Percentiles rank a stretch among this genome's conserved stretches.
These are phyloP conservation scores for Trichoderma sp. DNA, from an alignment of 2,329 filamentous ascomycete species.

Conservation along the genomic window DNA sequence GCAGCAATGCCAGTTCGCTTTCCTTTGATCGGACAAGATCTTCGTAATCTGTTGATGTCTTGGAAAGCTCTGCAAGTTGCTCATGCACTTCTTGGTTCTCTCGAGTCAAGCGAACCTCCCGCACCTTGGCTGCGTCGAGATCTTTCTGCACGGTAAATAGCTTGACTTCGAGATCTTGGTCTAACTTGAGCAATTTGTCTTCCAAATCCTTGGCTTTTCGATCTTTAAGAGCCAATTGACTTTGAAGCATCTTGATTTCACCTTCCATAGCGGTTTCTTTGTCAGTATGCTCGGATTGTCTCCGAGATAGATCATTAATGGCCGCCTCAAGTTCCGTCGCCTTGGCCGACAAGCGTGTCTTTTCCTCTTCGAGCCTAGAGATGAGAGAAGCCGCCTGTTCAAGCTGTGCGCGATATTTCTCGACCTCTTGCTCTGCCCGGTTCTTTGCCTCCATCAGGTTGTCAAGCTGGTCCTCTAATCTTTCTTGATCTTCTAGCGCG, in stretches of 20 bases:
- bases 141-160: conserved; percentile 76
- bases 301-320: conserved; percentile 66
- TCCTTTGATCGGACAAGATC: conserved; percentile 91
- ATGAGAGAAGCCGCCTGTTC: conserved; percentile 92
- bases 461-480: conserved; percentile 89
- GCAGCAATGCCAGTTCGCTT: conserved; percentile 82
- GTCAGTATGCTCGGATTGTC: conserved; percentile 68
- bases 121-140: conserved; percentile 66
- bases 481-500: conserved; percentile 90
- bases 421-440: conserved; percentile 78
- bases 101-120: conserved; percentile 70
- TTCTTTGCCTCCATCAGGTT: conserved; percentile 85
- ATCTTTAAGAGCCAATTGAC: conserved; percentile 83
- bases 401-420: conserved; percentile 73
- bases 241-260: conserved; percentile 87
- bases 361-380: conserved; percentile 79
- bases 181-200: conserved; percentile 73
- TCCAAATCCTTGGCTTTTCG: conserved; percentile 87
- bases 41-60: conserved; percentile 92
- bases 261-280: conserved; percentile 74
- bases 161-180: conserved; percentile 87
- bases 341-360: conserved; percentile 66
- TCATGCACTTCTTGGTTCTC: conserved; percentile 82
- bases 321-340: conserved; percentile 67
- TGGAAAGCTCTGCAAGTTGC: conserved; percentile 81